These are phyloP conservation scores for Blastobotrys terrestris DNA, from an alignment of 805 yeast genomes.

Conservation along the genomic window DNA sequence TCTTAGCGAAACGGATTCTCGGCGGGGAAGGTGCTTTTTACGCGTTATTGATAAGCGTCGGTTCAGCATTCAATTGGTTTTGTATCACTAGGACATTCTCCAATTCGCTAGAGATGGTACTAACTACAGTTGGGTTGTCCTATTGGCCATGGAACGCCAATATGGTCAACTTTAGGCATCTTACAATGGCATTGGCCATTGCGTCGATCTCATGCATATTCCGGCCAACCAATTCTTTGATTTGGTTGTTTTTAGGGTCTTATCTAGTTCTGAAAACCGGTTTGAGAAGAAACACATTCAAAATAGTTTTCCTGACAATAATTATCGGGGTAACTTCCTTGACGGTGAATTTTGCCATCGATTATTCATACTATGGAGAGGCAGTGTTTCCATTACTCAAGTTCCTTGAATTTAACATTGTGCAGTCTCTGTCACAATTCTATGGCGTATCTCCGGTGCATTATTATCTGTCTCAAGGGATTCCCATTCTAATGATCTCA, in stretches of 20 bases:
- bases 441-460: constrained; percentile 84
- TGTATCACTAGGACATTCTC: constrained; percentile 77
- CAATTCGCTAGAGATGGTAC: constrained; percentile 69
- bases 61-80: constrained; percentile 78
- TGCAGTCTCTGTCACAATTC: constrained; percentile 65
- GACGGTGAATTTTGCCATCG: constrained; percentile 40
- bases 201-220: constrained; percentile 63
- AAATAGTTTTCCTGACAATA: constrained; percentile 21
- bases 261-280: constrained; percentile 16
- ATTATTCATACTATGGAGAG: constrained; percentile 49
- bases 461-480: constrained; percentile 75
- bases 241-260: constrained; percentile 66
- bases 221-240: constrained; percentile 75
- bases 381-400: constrained; percentile 57
- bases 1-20: constrained; percentile 36
- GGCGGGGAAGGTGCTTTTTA: constrained; percentile 22
- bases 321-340: constrained; percentile 29
- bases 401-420: constrained; percentile 72
- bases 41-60: constrained; percentile 46
- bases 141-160: constrained; percentile 60
- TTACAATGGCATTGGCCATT: constrained; percentile 38
- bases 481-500: constrained; percentile 69
- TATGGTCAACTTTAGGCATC: constrained; percentile 17
- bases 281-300: constrained; percentile 9
- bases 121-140: constrained; percentile 60